A percentile compares a stretch with the other conserved stretches of the same genome.
Conservation (phyloP, 805 yeast species). For the Candida namnaoensis region DNA sequence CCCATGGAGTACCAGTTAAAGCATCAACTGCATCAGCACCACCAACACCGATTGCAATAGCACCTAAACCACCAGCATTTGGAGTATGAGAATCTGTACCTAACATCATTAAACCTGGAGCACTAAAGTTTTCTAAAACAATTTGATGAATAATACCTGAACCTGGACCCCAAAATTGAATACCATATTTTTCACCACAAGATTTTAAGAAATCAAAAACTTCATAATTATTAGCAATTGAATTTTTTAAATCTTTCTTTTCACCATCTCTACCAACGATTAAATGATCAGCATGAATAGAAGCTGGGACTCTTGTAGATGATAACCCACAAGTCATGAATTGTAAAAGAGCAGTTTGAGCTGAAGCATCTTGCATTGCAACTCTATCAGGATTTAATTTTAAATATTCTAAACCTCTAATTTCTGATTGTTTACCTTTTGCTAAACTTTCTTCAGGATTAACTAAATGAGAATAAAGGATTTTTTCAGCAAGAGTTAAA, state of each 20-base stretch:
- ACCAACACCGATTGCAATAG: constrained; percentile 97
- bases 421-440: constrained; percentile 37
- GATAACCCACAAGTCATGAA: constrained; percentile 96
- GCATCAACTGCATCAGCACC: constrained; percentile 99
- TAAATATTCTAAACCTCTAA: constrained; percentile 84
- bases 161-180: constrained; percentile 99
- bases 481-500: constrained; percentile 89
- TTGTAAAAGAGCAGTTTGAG: constrained; percentile 97
- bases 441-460: constrained; percentile 79
- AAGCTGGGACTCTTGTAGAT: constrained; percentile 83
- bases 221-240: constrained; percentile 83
- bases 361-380: constrained; percentile 99
- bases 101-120: constrained; percentile 93
- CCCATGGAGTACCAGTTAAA: constrained; percentile 93
- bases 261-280: constrained; percentile 97
- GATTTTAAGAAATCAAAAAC: constrained; percentile 89
- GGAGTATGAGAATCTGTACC: constrained; percentile 99
- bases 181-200: constrained; percentile 90
- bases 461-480: constrained; percentile 85
- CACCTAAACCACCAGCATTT: constrained; percentile 97
- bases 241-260: constrained; percentile 67
- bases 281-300: constrained; percentile 97
- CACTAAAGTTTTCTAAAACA: constrained; percentile 91
- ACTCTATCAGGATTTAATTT: constrained; percentile 96
- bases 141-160: constrained; percentile 99